Conservation (phyloP, 2,329 filamentous ascomycete species). For the Pseudogymnoascus sp. region DNA sequence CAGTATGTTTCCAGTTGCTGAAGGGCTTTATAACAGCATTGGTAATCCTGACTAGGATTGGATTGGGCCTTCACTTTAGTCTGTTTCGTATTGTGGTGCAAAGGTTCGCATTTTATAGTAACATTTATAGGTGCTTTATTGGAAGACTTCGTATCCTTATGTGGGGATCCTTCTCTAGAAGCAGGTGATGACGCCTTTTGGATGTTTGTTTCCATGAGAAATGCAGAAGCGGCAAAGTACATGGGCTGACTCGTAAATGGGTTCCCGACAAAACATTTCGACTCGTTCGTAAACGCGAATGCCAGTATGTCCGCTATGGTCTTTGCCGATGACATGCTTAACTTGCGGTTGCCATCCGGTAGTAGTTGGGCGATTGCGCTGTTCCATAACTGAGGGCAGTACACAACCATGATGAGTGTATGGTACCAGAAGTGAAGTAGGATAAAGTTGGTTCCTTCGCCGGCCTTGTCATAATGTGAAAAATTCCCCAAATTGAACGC, state of each 20-base stretch:
- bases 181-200: conserved; percentile 57
- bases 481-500: conserved; percentile 85
- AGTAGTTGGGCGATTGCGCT: conserved; percentile 62
- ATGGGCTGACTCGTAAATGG: conserved; percentile 87
- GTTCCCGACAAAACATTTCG: conserved; percentile 78
- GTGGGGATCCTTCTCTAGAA: conserved; percentile 42
- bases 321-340: conserved; percentile 52
- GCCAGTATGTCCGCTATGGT: conserved; percentile 84
- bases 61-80: background rate
- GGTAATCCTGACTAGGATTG: conserved; percentile 41
- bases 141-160: conserved; percentile 11
- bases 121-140: conserved; percentile 16
- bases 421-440: conserved; percentile 85
- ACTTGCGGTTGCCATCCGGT: conserved; percentile 64
- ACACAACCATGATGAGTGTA: conserved; percentile 73
- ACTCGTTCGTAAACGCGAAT: conserved; percentile 78
- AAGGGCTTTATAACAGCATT: conserved; percentile 75
- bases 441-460: conserved; percentile 80
- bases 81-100: conserved; percentile 22
- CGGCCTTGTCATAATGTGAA: conserved; percentile 70
- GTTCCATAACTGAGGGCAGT: conserved; percentile 75
- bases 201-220: conserved; percentile 71
- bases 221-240: conserved; percentile 84
- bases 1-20: conserved; percentile 77
- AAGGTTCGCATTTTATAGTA: conserved; percentile 18